Base-by-base conservation (phyloP, 2,329 filamentous ascomycete genomes). In the Phyllosticta citriasiana region DNA sequence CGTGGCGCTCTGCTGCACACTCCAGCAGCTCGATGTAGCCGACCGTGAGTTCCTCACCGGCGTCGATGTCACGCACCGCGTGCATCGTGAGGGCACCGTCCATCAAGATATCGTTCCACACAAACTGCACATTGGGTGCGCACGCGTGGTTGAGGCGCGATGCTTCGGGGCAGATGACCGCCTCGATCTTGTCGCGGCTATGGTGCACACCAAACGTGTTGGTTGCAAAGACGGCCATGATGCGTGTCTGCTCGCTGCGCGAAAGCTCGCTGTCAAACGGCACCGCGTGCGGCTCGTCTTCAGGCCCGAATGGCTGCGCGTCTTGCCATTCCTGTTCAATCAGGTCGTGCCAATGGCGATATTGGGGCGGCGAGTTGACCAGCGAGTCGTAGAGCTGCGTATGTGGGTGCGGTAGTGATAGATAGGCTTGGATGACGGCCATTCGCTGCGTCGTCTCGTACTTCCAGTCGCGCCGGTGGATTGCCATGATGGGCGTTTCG, bases 21-120 rank as follows among this genome's bases (percentile, higher is more conserved):
- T 71, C 66, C 4, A 68, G 68, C 64, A 71, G 69, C 57, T 74
- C 72, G 62, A 71, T 70, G 65, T 77, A 77, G 0, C 69, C 71
- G 1, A 75, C 55, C 0, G 72, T 71, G 26, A 77, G 66, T 66
- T 78, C 72, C 14, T 75, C 72, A 6, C 72, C 74, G 1, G 62
- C 63, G 5, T 61, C 53, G 30, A 78, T 69, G 26, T 73, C 68
- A 4, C 67, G 66, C 57, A 72, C 72, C 0, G 70, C 65, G 47
- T 76, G 72, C 16, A 76, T 68, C 1, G 71, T 72, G 57, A 72
- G 67, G 55, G 66, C 68, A 4, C 64, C 57, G 12, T 9, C 33
- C 10, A 40, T 8, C 0, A 71, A 68, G 5, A 60, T 57, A 1
- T 57, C 54, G 61, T 75, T 74, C 73, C 72, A 75, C 19, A 62